phyloP scores from a whole-genome alignment of 1,284 basidiomycete genomes.

The Ustilago bromivora region DNA sequence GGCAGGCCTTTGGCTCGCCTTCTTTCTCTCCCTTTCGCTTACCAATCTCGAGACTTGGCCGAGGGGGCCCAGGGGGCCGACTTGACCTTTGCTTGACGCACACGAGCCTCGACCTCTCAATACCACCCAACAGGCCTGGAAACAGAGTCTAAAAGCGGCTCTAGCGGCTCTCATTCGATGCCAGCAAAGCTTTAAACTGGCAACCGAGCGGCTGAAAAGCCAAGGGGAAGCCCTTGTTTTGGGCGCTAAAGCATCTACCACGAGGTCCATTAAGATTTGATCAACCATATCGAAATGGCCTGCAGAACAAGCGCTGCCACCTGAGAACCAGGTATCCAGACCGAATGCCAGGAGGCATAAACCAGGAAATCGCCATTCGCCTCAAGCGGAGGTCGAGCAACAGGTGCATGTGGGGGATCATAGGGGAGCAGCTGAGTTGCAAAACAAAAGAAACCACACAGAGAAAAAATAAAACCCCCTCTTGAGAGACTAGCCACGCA shows the following conservation, averaged over 20 bases:
- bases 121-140: not conserved
- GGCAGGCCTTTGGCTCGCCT: not conserved
- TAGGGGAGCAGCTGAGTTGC: not conserved
- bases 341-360: not conserved
- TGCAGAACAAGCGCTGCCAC: not conserved
- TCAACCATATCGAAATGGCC: constrained; percentile 1
- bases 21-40: not conserved
- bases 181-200: not conserved
- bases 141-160: not conserved
- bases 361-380: not conserved
- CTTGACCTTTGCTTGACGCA: not conserved
- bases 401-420: not conserved
- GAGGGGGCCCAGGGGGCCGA: not conserved
- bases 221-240: constrained; percentile 24
- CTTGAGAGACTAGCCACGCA: constrained; percentile 5
- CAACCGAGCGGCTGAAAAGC: constrained; percentile 15
- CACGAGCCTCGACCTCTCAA: not conserved
- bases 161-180: not conserved
- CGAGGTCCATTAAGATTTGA: not conserved
- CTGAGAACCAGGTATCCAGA: not conserved
- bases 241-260: not conserved
- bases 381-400: not conserved
- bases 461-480: not conserved
- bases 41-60: not conserved
- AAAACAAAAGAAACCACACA: not conserved